Evolutionary conservation across 306 rosid species (phyloP), one percentile per base, ranked within the genome.

Genomic region (Begonia fuchsioides): DNA sequence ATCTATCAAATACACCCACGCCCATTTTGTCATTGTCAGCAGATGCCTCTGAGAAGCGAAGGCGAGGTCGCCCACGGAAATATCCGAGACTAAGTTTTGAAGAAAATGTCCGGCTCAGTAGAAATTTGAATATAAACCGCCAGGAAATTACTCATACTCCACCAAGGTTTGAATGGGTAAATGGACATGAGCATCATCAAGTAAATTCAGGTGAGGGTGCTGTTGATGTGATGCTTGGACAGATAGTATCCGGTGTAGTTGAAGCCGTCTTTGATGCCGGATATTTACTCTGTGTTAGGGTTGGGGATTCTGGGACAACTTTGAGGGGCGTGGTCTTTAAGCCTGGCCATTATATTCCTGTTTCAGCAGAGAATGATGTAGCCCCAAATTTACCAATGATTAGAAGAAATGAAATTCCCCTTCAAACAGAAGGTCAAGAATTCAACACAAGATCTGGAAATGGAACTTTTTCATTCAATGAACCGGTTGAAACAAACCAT

Each of bases 41-140:
- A 54, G 81, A 76, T 55, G 55, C 65, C 65, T 83, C 86, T n/a
- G 46, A 63, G 74, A 90, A 84, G 87, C 84, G 94, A 3, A 84
- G 85, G 65, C 93, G 97, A 13, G 97, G 97, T 17, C 97, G 97
- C 39, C 97, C 97, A 8, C 71, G 95, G 56, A 90, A 90, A 73
- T 74, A 78, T 58, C 97, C 94, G 5, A 76, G 55, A 53, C 62
- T 71, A 38, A 69, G 63, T 65, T 13, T 44, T 13, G 87, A 67
- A 50, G 87, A 58, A 44, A 59, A 59, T 56, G 58, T 59, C 54
- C 70, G 59, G 44, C 17, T 49, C 15, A 49, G 47, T 32, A 69
- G 44, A 54, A 49, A 68, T 66, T 77, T 54, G 53, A 72, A 48
- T 51, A 54, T 60, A 50, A 69, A 57, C 61, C 65, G 62, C 58